Evolutionary conservation across 2,329 filamentous ascomycete genomes (phyloP).

Genomic region (Microcyclospora tardicrescens): DNA sequence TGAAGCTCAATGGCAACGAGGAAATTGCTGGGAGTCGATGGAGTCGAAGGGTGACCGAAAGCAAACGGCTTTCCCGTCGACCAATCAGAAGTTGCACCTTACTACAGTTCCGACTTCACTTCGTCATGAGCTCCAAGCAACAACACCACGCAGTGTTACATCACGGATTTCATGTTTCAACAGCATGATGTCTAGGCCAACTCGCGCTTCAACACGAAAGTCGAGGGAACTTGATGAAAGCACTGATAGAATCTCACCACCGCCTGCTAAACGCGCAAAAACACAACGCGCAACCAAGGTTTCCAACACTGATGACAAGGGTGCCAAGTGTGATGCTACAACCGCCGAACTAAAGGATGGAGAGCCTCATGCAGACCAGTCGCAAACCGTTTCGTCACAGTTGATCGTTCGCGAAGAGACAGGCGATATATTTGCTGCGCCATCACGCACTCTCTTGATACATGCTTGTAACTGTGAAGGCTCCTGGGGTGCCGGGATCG

Average conservation of each 20-base stretch:
- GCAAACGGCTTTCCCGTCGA: too few species aligned
- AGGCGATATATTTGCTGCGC: slow-evolving; percentile 42
- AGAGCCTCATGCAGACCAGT: background rate
- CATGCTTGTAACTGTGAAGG: slow-evolving; percentile 50
- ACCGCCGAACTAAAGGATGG: background rate
- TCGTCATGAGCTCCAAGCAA: too few species aligned
- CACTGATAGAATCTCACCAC: too few species aligned
- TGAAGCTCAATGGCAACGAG: slow-evolving; percentile 9
- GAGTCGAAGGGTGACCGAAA: too few species aligned
- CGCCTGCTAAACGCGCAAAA: too few species aligned
- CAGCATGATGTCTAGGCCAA: too few species aligned
- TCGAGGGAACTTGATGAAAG: too few species aligned
- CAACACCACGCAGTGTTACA: too few species aligned
- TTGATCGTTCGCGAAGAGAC: slow-evolving; percentile 10
- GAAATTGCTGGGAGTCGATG: background rate
- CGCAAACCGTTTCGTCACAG: background rate
- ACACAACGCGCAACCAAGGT: background rate
- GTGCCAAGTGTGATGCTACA: background rate
- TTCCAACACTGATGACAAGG: background rate
- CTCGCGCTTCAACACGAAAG: too few species aligned
- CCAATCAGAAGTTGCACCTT: too few species aligned
- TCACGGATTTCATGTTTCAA: too few species aligned
- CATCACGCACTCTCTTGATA: slow-evolving; percentile 37
- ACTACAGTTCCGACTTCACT: too few species aligned
- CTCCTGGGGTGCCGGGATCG: slow-evolving; percentile 47